phyloP scores from a whole-genome alignment of 2,329 filamentous ascomycete species.

The Epichloe coenophiala region DNA sequence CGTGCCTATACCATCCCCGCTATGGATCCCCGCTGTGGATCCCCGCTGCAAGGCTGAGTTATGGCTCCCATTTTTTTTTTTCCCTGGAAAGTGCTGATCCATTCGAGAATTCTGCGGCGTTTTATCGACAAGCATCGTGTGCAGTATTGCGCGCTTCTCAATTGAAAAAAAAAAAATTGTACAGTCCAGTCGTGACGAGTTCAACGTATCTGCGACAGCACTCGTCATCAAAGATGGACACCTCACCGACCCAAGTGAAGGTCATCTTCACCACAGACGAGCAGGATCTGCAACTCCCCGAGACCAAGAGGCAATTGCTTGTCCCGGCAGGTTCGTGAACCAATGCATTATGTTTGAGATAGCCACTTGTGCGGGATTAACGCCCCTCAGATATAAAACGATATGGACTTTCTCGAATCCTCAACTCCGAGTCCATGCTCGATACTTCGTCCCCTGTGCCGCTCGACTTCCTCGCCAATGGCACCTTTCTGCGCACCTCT shows the following conservation, averaged over 20 bases:
- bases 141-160: no score
- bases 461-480: conserved; percentile 92
- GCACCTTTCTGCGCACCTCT: conserved; percentile 76
- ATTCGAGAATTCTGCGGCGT: neutral
- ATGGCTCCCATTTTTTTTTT: neutral
- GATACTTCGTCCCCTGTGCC: conserved; percentile 53
- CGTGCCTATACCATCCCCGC: no score
- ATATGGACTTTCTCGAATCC: conserved; percentile 56
- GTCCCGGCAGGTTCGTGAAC: conserved; percentile 40
- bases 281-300: conserved; percentile 47
- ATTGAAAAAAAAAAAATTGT: no score
- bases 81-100: neutral
- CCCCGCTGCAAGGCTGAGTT: neutral
- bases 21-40: neutral
- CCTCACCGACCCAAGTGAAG: conserved; percentile 42
- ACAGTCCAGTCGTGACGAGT: neutral
- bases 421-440: conserved; percentile 62
- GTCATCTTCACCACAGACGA: conserved; percentile 55
- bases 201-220: neutral
- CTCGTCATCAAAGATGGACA: conserved; percentile 18
- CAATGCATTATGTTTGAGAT: neutral
- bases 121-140: neutral
- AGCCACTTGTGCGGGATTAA: neutral
- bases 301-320: conserved; percentile 47
- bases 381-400: conserved; percentile 44